Base-by-base conservation (phyloP, 164 flowering plant species). In the Saururus chinensis region DNA sequence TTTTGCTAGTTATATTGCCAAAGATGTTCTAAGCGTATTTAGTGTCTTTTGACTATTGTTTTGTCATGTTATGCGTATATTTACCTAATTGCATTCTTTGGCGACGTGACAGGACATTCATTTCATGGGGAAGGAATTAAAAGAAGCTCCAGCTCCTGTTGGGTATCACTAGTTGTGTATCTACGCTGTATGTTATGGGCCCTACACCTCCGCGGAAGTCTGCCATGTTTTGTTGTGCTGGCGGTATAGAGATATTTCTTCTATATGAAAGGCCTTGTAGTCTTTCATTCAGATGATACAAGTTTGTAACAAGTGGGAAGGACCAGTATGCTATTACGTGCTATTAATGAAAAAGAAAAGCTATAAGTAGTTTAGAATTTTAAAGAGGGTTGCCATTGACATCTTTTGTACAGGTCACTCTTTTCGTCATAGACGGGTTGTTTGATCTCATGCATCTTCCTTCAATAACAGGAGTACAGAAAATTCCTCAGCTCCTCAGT, bases 81-180 rank as follows among this genome's bases (percentile, higher is more conserved):
- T 61, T n/a, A 53, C 19, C 20, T 0, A 9, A 64, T 61, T 55
- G 53, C 41, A 35, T 45, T 1, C 17, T 8, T 45, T 45, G 17
- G 14, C 17, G 49, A 45, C 49, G 19, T 72, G 54, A 71, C 89
- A 88, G 98, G 98, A 91, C 65, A 79, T 91, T 63, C 98, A 85
- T 57, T 81, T 66, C 65, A 86, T 81, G 67, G 93, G 93, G 40
- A 91, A 81, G 77, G 82, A 91, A 65, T 70, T 91, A 73, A 75
- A 71, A 61, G 92, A 85, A 41, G 81, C 96, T 64, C 82, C 98
- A 52, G 96, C 96, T 63, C 98, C 98, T 30, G 0, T 86, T 61
- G 96, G 88, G 30, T 88, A 88, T 71, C 98, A 78, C 61, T 86
- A 68, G 68, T 30, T 48, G 7, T 24, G 37, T 24, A 11, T 55